These are phyloP conservation scores for Pyrenochaeta sp. DNA, from an alignment of 2,329 filamentous ascomycete genomes.

Conservation along the genomic window DNA sequence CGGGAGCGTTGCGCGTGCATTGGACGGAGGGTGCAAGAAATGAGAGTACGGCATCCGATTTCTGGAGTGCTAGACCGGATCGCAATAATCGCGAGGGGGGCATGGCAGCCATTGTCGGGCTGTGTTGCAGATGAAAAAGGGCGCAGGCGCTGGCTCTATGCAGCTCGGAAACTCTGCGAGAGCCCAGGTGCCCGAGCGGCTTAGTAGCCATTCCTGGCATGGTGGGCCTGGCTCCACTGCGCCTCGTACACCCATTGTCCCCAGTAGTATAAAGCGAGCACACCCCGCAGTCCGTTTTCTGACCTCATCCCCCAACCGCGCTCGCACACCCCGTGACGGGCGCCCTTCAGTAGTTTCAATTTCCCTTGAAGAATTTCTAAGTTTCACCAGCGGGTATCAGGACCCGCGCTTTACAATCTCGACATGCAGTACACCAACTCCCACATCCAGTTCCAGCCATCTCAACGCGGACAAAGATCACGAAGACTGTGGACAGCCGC, in stretches of 20 bases:
- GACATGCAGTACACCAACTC: conserved; percentile 38
- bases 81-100: conserved; percentile 38
- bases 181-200: background rate
- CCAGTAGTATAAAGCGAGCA: conserved; percentile 29
- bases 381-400: conserved; percentile 47
- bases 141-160: background rate
- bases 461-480: conserved; percentile 25
- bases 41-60: conserved; percentile 32
- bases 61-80: conserved; percentile 26
- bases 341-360: conserved; percentile 44
- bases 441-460: conserved; percentile 33
- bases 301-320: conserved; percentile 37
- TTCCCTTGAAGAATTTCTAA: conserved; percentile 48
- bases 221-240: background rate
- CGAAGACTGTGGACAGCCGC: conserved; percentile 35
- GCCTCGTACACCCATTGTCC: conserved; percentile 2
- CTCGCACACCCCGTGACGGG: conserved; percentile 48
- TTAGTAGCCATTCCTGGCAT: background rate
- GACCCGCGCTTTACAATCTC: conserved; percentile 45
- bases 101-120: conserved; percentile 36
- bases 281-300: conserved; percentile 22
- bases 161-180: conserved; percentile 1
- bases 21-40: conserved; percentile 38
- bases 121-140: conserved; percentile 4
- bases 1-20: conserved; percentile 47